Conservation (phyloP, 2,329 filamentous ascomycete species). For the Penicillium polonicum region DNA sequence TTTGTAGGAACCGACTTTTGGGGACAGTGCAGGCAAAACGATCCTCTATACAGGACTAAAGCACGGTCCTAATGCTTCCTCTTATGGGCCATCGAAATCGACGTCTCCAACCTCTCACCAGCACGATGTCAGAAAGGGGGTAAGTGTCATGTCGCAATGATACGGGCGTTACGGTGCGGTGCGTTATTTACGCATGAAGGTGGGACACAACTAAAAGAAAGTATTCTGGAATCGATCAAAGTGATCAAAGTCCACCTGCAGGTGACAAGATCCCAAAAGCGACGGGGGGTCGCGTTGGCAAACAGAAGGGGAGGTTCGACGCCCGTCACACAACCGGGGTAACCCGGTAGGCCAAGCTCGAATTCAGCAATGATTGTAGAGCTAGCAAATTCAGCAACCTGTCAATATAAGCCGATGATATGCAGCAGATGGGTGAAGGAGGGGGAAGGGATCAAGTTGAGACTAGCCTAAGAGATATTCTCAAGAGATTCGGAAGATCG, state of each 20-base stretch:
- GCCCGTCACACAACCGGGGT: conserved; percentile 22
- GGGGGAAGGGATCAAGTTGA: conserved; percentile 1
- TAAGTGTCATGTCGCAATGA: conserved; percentile 10
- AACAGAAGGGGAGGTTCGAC: conserved; percentile 11
- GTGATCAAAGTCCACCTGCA: conserved; percentile 14
- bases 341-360: conserved; percentile 15
- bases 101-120: conserved; percentile 3
- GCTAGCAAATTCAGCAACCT: not conserved
- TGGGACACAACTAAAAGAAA: conserved; percentile 1
- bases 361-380: conserved; percentile 14
- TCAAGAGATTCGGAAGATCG: conserved; percentile 3
- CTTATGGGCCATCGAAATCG: conserved; percentile 5
- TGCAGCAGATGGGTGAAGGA: conserved; percentile 1
- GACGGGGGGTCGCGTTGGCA: conserved; percentile 8
- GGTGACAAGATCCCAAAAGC: conserved; percentile 8
- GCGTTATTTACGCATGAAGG: conserved; percentile 7
- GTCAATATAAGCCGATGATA: conserved; percentile 9
- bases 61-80: not conserved
- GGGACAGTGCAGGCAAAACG: not conserved
- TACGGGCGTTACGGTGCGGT: not conserved
- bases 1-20: not conserved
- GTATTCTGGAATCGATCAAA: conserved; percentile 4
- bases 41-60: not conserved
- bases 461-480: conserved; percentile 2
- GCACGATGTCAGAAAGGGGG: not conserved